Percentiles rank a stretch among this genome's conserved stretches.
Evolutionary conservation across 2,329 filamentous ascomycete genomes (phyloP).

Genomic region (Verticillium nubilum): DNA sequence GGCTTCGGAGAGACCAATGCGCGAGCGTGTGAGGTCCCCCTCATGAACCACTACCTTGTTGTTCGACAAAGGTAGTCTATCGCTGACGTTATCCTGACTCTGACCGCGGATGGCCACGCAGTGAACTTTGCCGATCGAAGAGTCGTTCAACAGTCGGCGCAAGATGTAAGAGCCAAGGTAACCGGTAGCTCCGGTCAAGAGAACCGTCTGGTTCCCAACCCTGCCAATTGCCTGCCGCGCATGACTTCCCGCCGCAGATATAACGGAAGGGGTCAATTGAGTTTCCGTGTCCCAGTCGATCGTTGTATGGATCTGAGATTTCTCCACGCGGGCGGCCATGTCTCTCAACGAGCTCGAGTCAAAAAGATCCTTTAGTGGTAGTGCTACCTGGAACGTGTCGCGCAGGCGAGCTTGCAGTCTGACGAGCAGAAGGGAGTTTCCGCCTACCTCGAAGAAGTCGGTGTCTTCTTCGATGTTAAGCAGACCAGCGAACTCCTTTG

Average conservation of each 20-base stretch:
- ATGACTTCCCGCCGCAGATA: too few species aligned
- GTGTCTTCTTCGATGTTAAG: constrained; percentile 13
- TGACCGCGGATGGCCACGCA: too few species aligned
- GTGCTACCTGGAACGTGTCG: constrained; percentile 19
- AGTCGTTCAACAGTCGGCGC: constrained; percentile 17
- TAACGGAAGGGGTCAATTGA: constrained; percentile 1
- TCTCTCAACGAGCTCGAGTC: constrained; percentile 25
- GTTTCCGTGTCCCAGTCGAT: constrained; percentile 21
- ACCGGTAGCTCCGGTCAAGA: constrained; percentile 33
- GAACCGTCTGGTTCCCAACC: constrained; percentile 13
- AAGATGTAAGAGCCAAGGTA: constrained; percentile 35
- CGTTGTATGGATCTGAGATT: neutral
- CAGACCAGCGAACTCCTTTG: constrained; percentile 12
- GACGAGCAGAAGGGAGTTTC: constrained; percentile 34
- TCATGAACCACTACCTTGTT: constrained; percentile 24
- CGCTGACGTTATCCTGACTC: too few species aligned
- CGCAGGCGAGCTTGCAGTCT: constrained; percentile 29
- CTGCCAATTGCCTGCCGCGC: too few species aligned
- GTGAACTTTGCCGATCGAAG: too few species aligned
- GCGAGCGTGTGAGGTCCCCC: constrained; percentile 28
- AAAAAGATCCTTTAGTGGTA: constrained; percentile 31
- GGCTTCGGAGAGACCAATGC: constrained; percentile 30
- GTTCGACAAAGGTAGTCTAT: neutral
- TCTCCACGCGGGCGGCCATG: constrained; percentile 30
- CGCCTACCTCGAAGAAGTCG: constrained; percentile 36